phyloP scores from a whole-genome alignment of 2,329 filamentous ascomycete genomes.

The Microcyclospora tardicrescens region DNA sequence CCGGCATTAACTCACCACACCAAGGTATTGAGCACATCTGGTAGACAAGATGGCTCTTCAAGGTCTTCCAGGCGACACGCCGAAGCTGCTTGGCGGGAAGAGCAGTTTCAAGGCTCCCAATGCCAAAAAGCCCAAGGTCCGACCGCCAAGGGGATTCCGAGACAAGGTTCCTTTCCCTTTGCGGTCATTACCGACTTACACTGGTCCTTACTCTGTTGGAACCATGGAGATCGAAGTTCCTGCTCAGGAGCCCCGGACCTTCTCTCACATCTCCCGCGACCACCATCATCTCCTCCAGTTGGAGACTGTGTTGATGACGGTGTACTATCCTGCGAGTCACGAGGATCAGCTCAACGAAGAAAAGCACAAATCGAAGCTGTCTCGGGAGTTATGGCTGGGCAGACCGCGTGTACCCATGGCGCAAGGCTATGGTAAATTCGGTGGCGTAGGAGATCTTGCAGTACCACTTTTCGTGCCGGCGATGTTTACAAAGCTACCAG shows the following conservation, averaged over 20 bases:
- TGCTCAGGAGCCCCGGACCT: constrained; percentile 32
- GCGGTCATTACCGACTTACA: constrained; percentile 36
- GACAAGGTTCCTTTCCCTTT: constrained; percentile 35
- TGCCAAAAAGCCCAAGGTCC: constrained; percentile 35
- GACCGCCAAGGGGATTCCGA: constrained; percentile 34
- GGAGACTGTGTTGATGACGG: constrained; percentile 49
- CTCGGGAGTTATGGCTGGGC: constrained; percentile 49
- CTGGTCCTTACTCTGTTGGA: constrained; percentile 40
- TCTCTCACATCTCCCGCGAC: constrained; percentile 39
- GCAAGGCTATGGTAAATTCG: constrained; percentile 50
- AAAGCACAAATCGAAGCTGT: constrained; percentile 25
- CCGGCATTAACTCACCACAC: too few species aligned
- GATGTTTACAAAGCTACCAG: constrained; percentile 53
- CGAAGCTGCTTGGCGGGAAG: too few species aligned
- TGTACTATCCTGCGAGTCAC: constrained; percentile 49
- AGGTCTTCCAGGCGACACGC: too few species aligned
- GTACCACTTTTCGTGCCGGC: constrained; percentile 44
- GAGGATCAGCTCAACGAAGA: constrained; percentile 21
- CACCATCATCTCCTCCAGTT: constrained; percentile 37
- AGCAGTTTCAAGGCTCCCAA: constrained; percentile 22
- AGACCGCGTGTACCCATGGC: constrained; percentile 43
- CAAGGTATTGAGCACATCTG: too few species aligned
- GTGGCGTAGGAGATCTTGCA: constrained; percentile 37
- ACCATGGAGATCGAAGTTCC: constrained; percentile 46
- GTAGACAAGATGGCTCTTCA: too few species aligned